These are phyloP conservation scores for Taphrina pruni DNA, from an alignment of 1,139 yeast species.

Conservation along the genomic window DNA sequence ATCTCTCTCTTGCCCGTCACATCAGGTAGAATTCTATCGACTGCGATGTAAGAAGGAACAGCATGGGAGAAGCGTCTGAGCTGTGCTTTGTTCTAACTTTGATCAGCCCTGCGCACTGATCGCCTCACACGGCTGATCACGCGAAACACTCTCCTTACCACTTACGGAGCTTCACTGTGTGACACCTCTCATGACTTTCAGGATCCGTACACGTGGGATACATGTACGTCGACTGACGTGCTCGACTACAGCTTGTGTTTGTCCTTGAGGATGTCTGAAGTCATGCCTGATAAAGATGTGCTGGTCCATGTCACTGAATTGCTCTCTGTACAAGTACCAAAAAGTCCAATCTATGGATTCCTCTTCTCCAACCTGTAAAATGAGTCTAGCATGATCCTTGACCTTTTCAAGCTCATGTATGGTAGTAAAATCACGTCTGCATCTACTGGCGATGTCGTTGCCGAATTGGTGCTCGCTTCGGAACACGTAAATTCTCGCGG, in stretches of 20 bases:
- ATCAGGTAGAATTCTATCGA: too few relatives aligned
- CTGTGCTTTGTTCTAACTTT: background rate
- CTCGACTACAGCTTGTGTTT: too few relatives aligned
- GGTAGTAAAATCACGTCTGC: background rate
- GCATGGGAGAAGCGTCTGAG: too few relatives aligned
- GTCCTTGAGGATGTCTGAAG: background rate
- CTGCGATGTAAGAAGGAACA: too few relatives aligned
- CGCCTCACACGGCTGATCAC: background rate
- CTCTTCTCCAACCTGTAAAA: constrained; percentile 11
- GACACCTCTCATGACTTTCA: too few relatives aligned
- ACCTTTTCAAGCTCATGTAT: background rate
- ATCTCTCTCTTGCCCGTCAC: too few relatives aligned
- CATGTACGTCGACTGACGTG: too few relatives aligned
- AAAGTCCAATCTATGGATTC: constrained; percentile 12
- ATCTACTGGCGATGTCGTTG: background rate
- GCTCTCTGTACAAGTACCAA: background rate
- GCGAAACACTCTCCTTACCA: background rate
- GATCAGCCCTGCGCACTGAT: constrained; percentile 18
- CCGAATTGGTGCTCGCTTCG: background rate
- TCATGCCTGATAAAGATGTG: background rate
- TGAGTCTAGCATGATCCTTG: background rate
- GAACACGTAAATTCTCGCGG: constrained; percentile 24
- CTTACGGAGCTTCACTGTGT: too few relatives aligned
- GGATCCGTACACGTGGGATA: too few relatives aligned
- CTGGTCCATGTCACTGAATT: background rate